Evolutionary conservation across 2,329 filamentous ascomycete genomes (phyloP).

Genomic region (Colletotrichum sp.): DNA sequence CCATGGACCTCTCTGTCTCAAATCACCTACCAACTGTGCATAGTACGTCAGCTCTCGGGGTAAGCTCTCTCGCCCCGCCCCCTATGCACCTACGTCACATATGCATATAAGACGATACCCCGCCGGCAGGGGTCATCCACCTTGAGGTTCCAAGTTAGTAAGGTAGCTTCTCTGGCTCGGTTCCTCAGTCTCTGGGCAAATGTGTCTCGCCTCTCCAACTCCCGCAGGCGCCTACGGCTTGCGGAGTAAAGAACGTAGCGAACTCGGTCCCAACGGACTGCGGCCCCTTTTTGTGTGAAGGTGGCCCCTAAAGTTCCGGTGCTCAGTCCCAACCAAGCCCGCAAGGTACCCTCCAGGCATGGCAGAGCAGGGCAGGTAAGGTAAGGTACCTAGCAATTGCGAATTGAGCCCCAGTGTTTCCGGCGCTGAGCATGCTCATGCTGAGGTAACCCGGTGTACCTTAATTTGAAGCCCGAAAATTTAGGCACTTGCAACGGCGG

Average conservation of each 20-base stretch:
- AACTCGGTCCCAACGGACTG: neutral
- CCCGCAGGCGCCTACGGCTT: neutral
- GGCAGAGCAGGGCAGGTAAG: neutral
- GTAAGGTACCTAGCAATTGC: neutral
- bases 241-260: neutral
- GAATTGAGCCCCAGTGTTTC: neutral
- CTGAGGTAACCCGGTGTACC: constrained; percentile 13
- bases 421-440: constrained; percentile 3
- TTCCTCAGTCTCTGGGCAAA: neutral
- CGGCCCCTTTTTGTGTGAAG: neutral
- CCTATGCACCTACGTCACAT: constrained; percentile 9
- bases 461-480: constrained; percentile 16
- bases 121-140: constrained; percentile 1
- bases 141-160: neutral
- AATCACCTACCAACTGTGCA: neutral
- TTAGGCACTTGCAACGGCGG: constrained; percentile 18
- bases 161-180: neutral
- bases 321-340: neutral
- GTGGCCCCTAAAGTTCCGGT: neutral
- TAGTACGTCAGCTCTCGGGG: neutral
- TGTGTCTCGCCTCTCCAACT: neutral
- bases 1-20: neutral
- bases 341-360: neutral
- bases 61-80: neutral
- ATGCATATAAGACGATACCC: constrained; percentile 13